Percentiles rank a stretch among this genome's conserved stretches.
These are phyloP conservation scores for Fusarium pseudoanthophilum DNA, from an alignment of 2,329 filamentous ascomycete species.

Conservation along the genomic window DNA sequence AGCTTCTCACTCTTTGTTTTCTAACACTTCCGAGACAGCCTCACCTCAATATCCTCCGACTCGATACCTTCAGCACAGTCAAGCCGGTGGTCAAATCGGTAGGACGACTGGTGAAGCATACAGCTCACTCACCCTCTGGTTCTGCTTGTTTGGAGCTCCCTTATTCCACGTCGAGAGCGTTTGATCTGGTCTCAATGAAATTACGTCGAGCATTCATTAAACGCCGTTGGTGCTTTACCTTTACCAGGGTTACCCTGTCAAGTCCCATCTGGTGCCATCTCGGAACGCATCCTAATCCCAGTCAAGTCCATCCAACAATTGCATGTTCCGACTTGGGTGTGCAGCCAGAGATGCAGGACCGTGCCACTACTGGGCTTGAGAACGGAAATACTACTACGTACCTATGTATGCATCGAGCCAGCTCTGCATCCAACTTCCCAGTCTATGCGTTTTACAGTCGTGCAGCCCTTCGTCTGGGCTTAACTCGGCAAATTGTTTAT, in stretches of 20 bases:
- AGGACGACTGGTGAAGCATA: background rate
- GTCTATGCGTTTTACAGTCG: background rate
- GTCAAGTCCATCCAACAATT: slow-evolving; percentile 26
- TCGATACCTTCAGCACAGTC: background rate
- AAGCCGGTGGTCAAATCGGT: background rate
- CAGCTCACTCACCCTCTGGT: background rate
- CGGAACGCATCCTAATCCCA: slow-evolving; percentile 27
- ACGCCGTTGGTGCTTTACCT: slow-evolving; percentile 11
- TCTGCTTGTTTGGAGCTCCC: background rate
- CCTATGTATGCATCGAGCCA: slow-evolving; percentile 3
- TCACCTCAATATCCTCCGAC: background rate
- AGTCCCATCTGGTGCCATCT: slow-evolving; percentile 31
- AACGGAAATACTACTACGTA: slow-evolving; percentile 4
- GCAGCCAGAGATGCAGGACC: slow-evolving; percentile 10
- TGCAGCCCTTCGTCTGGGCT: background rate
- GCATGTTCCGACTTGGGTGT: slow-evolving; percentile 21
- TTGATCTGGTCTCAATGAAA: slow-evolving; percentile 1
- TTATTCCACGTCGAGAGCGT: slow-evolving; percentile 6
- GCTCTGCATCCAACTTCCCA: slow-evolving; percentile 3
- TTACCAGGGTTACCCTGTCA: slow-evolving; percentile 35
- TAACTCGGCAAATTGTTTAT: slow-evolving; percentile 1
- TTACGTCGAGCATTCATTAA: background rate
- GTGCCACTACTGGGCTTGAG: slow-evolving; percentile 26
- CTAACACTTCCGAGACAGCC: slow-evolving; percentile 7
- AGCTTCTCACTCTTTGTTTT: background rate